These are phyloP conservation scores for Hymenoscyphus albidus DNA, from an alignment of 2,329 filamentous ascomycete species.

Conservation along the genomic window DNA sequence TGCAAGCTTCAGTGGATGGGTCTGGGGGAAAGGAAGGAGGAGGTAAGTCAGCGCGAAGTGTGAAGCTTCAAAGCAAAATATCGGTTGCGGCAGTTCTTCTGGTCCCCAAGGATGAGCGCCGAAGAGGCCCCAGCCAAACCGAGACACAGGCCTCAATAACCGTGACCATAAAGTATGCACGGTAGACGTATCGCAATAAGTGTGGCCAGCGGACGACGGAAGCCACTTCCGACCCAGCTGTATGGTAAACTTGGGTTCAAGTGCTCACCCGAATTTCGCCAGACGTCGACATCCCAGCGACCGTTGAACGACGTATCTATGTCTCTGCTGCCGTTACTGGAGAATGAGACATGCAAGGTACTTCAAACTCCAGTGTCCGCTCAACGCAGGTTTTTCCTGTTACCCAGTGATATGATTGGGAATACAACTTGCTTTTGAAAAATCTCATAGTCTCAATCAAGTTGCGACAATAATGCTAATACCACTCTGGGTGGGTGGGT, in stretches of 20 bases:
- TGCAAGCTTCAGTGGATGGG: background rate
- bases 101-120: background rate
- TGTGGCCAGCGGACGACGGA: background rate
- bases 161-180: background rate
- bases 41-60: background rate
- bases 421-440: too few species aligned
- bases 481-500: too few species aligned
- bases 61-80: background rate
- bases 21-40: background rate
- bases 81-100: background rate
- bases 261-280: background rate
- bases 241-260: background rate
- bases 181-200: background rate
- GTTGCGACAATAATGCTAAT: too few species aligned
- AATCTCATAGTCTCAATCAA: too few species aligned
- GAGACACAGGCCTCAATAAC: background rate
- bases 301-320: background rate
- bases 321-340: background rate
- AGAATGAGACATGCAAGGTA: too few species aligned
- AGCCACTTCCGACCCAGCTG: background rate
- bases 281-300: background rate
- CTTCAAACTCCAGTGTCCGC: too few species aligned
- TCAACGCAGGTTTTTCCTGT: too few species aligned
- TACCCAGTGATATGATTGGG: too few species aligned
- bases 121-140: background rate